These are phyloP conservation scores for Phytophthora sojae DNA, from an alignment of 352 stramenopile species.

Conservation along the genomic window DNA sequence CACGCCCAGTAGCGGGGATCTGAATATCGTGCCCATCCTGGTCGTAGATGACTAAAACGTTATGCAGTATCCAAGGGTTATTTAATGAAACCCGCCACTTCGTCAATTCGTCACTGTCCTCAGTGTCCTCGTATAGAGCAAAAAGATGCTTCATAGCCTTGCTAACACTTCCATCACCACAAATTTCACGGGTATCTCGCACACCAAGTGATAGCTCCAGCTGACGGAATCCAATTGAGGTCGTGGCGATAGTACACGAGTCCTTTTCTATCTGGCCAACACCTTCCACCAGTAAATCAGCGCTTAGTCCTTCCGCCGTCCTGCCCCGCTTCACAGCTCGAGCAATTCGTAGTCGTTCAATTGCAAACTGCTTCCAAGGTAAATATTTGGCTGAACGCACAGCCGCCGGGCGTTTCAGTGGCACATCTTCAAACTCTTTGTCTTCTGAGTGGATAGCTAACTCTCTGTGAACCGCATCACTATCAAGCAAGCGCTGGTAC, in stretches of 20 bases:
- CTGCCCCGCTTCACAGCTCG: slow-evolving; percentile 35
- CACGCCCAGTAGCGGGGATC: slow-evolving; percentile 15
- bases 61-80: slow-evolving; percentile 20
- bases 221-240: slow-evolving; percentile 30
- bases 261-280: slow-evolving; percentile 30
- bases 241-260: slow-evolving; percentile 32
- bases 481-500: slow-evolving; percentile 24
- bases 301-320: slow-evolving; percentile 9
- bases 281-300: slow-evolving; percentile 10
- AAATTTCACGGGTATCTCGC: slow-evolving; percentile 9
- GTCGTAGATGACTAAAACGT: slow-evolving; percentile 20
- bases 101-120: background rate
- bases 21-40: slow-evolving; percentile 13
- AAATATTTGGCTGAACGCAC: slow-evolving; percentile 57
- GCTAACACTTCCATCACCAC: background rate
- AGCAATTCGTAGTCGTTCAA: slow-evolving; percentile 53
- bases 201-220: slow-evolving; percentile 44
- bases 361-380: slow-evolving; percentile 67
- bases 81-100: slow-evolving; percentile 23
- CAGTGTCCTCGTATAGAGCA: slow-evolving; percentile 3
- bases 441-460: slow-evolving; percentile 6
- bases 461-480: slow-evolving; percentile 7
- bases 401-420: slow-evolving; percentile 3
- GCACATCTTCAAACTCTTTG: slow-evolving; percentile 6
- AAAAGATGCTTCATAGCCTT: slow-evolving; percentile 28